phyloP scores from a whole-genome alignment of 179 eudicot genomes.

The Patellifolia procumbens region DNA sequence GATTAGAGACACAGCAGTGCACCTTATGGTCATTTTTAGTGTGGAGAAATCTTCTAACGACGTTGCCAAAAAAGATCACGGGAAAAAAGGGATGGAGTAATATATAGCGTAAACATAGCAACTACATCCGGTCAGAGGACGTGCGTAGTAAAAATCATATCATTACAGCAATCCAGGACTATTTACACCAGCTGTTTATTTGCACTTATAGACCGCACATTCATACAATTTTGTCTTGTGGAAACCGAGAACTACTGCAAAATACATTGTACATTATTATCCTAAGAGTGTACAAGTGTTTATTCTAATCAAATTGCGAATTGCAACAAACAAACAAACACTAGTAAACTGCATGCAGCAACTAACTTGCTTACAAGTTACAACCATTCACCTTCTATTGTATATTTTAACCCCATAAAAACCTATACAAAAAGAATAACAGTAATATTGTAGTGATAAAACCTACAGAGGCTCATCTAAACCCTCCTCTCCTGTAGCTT shows the following conservation, averaged over 20 bases:
- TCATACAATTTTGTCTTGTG: neutral
- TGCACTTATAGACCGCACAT: neutral
- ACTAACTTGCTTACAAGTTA: too few relatives aligned
- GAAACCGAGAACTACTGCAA: neutral
- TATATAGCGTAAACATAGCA: too few relatives aligned
- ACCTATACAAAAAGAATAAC: slow-evolving; percentile 31
- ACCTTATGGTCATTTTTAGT: too few relatives aligned
- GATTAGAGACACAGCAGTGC: too few relatives aligned
- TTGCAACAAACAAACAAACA: slow-evolving; percentile 22
- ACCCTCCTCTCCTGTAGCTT: slow-evolving; percentile 46
- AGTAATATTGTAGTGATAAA: neutral
- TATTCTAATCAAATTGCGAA: too few relatives aligned
- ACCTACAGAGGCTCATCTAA: slow-evolving; percentile 36
- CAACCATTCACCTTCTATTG: slow-evolving; percentile 14
- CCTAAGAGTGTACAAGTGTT: neutral
- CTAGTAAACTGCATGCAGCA: slow-evolving; percentile 11
- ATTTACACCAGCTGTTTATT: neutral
- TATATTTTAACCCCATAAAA: slow-evolving; percentile 16
- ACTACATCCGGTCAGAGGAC: too few relatives aligned
- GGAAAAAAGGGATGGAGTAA: too few relatives aligned
- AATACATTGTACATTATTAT: neutral
- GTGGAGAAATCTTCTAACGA: too few relatives aligned
- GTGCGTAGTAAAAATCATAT: neutral
- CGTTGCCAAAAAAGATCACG: too few relatives aligned
- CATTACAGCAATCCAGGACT: neutral